Conservation (phyloP, 805 yeast species). For the Candida tibetensis region DNA sequence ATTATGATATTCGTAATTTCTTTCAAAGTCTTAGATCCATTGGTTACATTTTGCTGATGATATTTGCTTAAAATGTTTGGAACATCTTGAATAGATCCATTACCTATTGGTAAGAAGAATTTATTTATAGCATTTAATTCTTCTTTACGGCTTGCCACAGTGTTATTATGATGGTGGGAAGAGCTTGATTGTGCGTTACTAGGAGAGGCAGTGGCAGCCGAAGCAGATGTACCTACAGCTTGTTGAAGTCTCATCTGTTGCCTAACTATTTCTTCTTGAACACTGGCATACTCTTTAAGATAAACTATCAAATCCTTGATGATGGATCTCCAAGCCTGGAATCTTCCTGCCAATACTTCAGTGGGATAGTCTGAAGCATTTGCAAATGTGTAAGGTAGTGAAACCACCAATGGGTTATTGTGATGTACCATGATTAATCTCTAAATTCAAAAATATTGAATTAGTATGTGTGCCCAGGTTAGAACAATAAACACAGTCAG, state of each 20-base stretch:
- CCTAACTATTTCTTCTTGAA: constrained; percentile 84
- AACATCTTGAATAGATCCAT: constrained; percentile 77
- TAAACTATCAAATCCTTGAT: constrained; percentile 73
- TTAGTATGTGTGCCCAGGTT: no score
- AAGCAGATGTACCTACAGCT: constrained; percentile 43
- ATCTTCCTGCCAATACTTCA: constrained; percentile 78
- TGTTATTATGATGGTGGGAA: constrained; percentile 7
- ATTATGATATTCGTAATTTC: constrained; percentile 47
- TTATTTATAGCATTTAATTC: constrained; percentile 37
- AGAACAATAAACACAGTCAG: no score
- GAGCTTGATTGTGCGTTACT: constrained; percentile 5
- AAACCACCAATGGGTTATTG: constrained; percentile 39
- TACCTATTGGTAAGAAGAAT: constrained; percentile 74
- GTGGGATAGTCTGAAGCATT: constrained; percentile 60
- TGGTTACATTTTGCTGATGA: constrained; percentile 41
- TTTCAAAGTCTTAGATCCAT: constrained; percentile 43
- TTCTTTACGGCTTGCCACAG: constrained; percentile 20
- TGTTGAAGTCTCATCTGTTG: constrained; percentile 79
- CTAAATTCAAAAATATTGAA: no score
- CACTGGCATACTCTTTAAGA: constrained; percentile 73
- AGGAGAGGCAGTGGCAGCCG: constrained; percentile 6
- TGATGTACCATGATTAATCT: constrained; percentile 1
- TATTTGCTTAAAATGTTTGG: constrained; percentile 62
- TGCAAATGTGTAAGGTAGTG: constrained; percentile 36
- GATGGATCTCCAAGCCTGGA: constrained; percentile 81